Evolutionary conservation across 176 grass and related monocot species (phyloP).

Genomic region (Neostapfia colusana): DNA sequence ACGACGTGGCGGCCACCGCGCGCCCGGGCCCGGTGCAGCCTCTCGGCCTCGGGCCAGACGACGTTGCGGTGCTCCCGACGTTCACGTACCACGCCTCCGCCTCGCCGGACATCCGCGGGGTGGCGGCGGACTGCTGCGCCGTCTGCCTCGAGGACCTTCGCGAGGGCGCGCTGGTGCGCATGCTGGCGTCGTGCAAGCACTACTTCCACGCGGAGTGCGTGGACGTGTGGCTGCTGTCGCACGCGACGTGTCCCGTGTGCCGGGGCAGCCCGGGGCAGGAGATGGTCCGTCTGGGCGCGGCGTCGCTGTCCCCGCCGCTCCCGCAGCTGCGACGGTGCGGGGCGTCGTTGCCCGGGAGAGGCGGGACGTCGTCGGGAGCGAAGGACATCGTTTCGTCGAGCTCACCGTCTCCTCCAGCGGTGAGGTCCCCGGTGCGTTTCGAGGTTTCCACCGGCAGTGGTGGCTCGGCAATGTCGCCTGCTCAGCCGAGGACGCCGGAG

Average conservation of each 20-base stretch:
- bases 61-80: conserved; percentile 49
- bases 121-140: conserved; percentile 32
- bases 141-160: conserved; percentile 51
- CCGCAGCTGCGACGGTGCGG: conserved; percentile 38
- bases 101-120: background rate
- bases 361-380: background rate
- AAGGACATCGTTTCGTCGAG: background rate
- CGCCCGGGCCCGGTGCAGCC: background rate
- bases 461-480: no score
- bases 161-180: conserved; percentile 39
- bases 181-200: conserved; percentile 60
- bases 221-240: conserved; percentile 41
- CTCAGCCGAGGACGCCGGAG: background rate
- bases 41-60: conserved; percentile 38
- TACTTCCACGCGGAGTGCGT: conserved; percentile 59
- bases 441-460: no score
- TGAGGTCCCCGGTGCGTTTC: no score
- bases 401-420: no score
- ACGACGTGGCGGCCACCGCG: background rate
- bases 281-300: conserved; percentile 22
- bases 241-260: conserved; percentile 53
- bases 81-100: conserved; percentile 43
- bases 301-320: conserved; percentile 43
- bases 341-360: background rate
- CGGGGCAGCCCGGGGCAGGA: conserved; percentile 27